Conservation (phyloP, 139 green algal genomes). For the Coelastrella sp. region DNA sequence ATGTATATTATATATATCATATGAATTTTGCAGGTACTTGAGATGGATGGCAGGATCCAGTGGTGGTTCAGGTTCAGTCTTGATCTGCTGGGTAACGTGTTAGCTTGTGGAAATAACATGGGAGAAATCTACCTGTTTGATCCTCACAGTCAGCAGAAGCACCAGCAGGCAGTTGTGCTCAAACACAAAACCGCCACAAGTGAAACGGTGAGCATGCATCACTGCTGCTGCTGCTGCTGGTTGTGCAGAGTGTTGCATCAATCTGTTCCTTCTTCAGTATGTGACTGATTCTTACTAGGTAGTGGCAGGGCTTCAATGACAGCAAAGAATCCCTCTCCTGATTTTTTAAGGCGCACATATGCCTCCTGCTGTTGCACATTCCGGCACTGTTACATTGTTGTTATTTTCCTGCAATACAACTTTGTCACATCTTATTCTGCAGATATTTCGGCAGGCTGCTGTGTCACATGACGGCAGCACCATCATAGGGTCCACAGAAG, state of each 20-base stretch:
- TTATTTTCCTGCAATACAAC: neutral
- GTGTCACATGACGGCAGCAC: conserved; percentile 69
- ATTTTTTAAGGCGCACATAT: neutral
- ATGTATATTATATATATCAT: neutral
- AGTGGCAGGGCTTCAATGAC: neutral
- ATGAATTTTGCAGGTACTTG: neutral
- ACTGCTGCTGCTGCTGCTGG: too few species aligned
- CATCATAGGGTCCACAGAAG: conserved; percentile 73
- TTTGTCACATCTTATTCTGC: neutral
- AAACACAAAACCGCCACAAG: neutral
- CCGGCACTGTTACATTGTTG: neutral
- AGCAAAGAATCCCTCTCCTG: too few species aligned
- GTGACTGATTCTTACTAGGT: neutral
- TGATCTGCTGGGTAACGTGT: conserved; percentile 48
- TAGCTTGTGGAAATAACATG: conserved; percentile 72
- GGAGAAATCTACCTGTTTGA: conserved; percentile 65
- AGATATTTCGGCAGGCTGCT: conserved; percentile 79
- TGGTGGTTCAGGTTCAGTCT: conserved; percentile 85
- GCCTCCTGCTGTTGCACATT: neutral
- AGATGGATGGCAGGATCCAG: conserved; percentile 8
- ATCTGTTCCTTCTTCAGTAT: neutral
- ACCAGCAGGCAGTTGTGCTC: neutral
- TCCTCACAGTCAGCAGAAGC: neutral
- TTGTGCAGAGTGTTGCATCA: neutral
- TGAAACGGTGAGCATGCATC: too few species aligned